Evolutionary conservation across 306 rosid species (phyloP), one percentile per base, ranked within the genome.

Genomic region (Sesbania bispinosa): DNA sequence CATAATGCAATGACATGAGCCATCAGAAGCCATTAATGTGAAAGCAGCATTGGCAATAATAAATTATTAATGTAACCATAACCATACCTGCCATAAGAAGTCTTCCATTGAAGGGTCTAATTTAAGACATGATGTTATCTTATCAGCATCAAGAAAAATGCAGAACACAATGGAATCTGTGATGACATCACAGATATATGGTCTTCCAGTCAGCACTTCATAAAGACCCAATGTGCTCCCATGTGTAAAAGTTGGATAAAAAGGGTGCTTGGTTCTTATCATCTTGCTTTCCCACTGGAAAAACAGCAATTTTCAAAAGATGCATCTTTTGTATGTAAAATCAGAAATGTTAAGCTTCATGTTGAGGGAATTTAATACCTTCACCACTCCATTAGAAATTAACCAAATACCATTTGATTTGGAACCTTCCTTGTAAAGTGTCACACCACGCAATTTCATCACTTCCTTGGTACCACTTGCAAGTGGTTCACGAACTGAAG

Each of bases 221-320:
- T 85, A 94, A 23, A 94, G 87, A 66, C 98, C 97, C 83, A 90
- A 61, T 66, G 98, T 94, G 79, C 89, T 88, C 64, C 96, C 96
- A 72, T 90, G 97, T 4, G 96, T 77, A 77, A 89, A 89, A 71
- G 86, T 86, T 35, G 96, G 98, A 80, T 83, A 85, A 60, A 90
- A 69, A 1, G 87, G 80, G 75, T 89, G 83, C 72, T 80, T 87
- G 88, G 72, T 86, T 79, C 77, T 67, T 58, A 71, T 66, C 66
- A 66, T 83, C 79, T 69, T 87, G 83, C 96, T 90, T 68, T 63
- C 77, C 96, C 92, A 94, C 97, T 90, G 90, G 59, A 74, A 79
- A 79, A 71, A 73, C 35, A 65, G 4, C 62, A 84, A 55, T 69
- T 39, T 20, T 73, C 24, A 71, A 71, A 35, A 8, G 39, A 35